Evolutionary conservation across 495 filamentous ascomycete species (phyloP).

Genomic region (Penicillium coffeae): DNA sequence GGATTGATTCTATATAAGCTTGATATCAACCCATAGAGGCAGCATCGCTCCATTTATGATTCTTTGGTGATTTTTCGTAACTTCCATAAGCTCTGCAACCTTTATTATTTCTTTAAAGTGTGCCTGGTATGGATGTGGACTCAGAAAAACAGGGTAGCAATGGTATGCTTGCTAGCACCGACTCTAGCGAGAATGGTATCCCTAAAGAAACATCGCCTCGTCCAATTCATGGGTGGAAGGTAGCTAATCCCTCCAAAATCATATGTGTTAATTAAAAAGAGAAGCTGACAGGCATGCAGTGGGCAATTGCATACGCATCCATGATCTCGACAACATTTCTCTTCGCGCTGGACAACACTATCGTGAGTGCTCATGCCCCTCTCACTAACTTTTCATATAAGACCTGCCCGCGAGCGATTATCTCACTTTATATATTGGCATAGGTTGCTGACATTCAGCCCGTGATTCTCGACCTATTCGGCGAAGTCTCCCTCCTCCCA

Average conservation of each 20-base stretch:
- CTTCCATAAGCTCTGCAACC: too few relatives aligned
- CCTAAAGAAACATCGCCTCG: constrained; percentile 1
- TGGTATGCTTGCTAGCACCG: not conserved
- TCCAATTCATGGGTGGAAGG: constrained; percentile 4
- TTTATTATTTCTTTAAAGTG: too few relatives aligned
- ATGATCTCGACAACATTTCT: constrained; percentile 1
- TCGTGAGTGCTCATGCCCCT: not conserved
- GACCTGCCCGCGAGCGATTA: too few relatives aligned
- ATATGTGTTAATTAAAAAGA: not conserved
- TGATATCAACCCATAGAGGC: not conserved
- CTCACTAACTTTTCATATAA: not conserved
- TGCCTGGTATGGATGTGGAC: too few relatives aligned
- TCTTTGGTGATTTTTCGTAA: too few relatives aligned
- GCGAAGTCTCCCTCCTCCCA: not conserved
- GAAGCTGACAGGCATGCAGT: not conserved
- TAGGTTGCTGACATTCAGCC: constrained; percentile 3
- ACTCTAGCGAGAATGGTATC: not conserved
- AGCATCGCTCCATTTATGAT: not conserved
- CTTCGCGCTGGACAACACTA: constrained; percentile 1
- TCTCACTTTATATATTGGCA: too few relatives aligned
- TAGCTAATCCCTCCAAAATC: not conserved
- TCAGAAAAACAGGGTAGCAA: constrained; percentile 1
- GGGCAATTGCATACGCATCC: not conserved
- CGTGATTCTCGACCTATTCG: constrained; percentile 1
- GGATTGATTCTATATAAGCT: not conserved